Percentiles rank a stretch among this genome's conserved stretches.
phyloP scores from a whole-genome alignment of 1,139 yeast genomes.

The Pichia sp. region DNA sequence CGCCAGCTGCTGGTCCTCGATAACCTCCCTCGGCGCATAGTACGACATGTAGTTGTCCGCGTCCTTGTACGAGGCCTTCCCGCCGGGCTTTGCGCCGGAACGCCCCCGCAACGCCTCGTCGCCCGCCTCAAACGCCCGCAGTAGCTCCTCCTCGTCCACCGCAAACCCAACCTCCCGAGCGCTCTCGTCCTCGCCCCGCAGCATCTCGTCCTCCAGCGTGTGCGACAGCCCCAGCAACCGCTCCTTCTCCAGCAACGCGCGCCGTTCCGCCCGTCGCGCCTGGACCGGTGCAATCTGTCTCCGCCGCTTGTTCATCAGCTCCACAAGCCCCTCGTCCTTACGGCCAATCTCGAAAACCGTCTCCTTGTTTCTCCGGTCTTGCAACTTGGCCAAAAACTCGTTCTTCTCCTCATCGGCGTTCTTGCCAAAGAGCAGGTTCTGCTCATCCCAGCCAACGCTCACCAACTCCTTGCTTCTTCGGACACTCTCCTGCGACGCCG shows the following conservation, averaged over 20 bases:
- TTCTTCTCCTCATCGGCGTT: conserved; percentile 70
- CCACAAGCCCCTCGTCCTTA: conserved; percentile 66
- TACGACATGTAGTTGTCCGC: conserved; percentile 83
- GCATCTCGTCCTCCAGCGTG: conserved; percentile 63
- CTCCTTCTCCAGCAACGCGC: conserved; percentile 65
- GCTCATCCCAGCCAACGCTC: conserved; percentile 84
- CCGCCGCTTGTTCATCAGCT: conserved; percentile 81
- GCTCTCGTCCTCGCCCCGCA: conserved; percentile 32
- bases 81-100: too few relatives aligned
- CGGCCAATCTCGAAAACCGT: conserved; percentile 88
- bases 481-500: conserved; percentile 80
- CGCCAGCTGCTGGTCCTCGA: conserved; percentile 78
- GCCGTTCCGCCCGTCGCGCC: conserved; percentile 64
- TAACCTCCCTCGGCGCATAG: conserved; percentile 73
- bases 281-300: conserved; percentile 76
- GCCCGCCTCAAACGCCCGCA: conserved; percentile 55
- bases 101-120: conserved; percentile 36
- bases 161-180: conserved; percentile 53
- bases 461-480: conserved; percentile 78
- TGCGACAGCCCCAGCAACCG: conserved; percentile 71
- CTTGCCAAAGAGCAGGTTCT: conserved; percentile 69
- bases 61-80: conserved; percentile 52
- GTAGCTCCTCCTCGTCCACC: conserved; percentile 45
- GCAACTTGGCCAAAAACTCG: conserved; percentile 61
- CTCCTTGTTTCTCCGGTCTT: conserved; percentile 65